These are phyloP conservation scores for Epichloe coenophiala DNA, from an alignment of 2,329 filamentous ascomycete genomes.

Conservation along the genomic window DNA sequence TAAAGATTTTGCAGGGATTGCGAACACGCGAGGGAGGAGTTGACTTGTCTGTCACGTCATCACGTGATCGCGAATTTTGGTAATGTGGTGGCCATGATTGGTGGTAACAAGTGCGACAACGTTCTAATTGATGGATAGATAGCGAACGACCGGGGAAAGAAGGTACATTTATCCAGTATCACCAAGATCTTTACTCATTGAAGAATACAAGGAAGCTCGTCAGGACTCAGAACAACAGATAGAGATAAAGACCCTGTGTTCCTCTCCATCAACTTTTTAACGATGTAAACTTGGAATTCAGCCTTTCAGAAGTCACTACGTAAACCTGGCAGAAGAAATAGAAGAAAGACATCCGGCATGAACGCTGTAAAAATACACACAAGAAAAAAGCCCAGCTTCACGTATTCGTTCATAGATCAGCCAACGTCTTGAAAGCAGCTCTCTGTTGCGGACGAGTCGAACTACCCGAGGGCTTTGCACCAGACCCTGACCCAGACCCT, in stretches of 20 bases:
- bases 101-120: not conserved
- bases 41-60: conserved; percentile 7
- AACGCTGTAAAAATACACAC: not conserved
- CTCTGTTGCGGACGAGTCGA: conserved; percentile 17
- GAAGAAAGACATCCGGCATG: not conserved
- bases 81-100: conserved; percentile 8
- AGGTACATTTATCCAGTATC: too few species aligned
- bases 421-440: conserved; percentile 36
- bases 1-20: conserved; percentile 3
- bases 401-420: conserved; percentile 27
- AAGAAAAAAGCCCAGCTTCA: not conserved
- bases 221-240: too few species aligned
- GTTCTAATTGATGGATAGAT: not conserved
- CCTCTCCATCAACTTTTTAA: too few species aligned
- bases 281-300: not conserved
- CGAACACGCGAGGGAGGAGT: not conserved
- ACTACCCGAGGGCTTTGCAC: conserved; percentile 8
- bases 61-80: conserved; percentile 15
- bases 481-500: conserved; percentile 1
- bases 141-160: too few species aligned
- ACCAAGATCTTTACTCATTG: too few species aligned
- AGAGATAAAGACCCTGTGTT: too few species aligned
- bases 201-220: too few species aligned
- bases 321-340: not conserved
- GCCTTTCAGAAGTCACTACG: not conserved